Base-by-base conservation (phyloP, 1,284 basidiomycete species). In the Chalciporus sp. region DNA sequence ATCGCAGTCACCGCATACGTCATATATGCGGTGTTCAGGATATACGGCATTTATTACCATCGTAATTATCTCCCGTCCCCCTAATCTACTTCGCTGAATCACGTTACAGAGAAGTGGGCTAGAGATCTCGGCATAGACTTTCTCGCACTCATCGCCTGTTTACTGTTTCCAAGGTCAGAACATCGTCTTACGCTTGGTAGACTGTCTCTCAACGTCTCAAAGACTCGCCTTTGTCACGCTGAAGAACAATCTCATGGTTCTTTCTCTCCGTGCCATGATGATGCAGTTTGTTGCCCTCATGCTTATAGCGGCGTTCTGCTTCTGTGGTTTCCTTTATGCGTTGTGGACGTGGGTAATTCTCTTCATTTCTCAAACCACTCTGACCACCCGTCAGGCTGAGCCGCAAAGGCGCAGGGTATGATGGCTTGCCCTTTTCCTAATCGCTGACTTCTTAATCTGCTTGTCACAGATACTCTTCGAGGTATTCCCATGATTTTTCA, bases 261-360 rank as follows among this genome's bases (percentile, higher is more conserved):
- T 90, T 12, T 86, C 89, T 8, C 73, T 93, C 31, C 82, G 90
- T 19, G 89, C 89, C 0, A 92, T 94, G 89, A 83, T 92, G 51
- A 74, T 84, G 55, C 87, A 92, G 64, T 94, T 94, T 63, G 71
- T 81, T 17, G 73, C 83, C 23, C 76, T 96, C 42, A 95, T 97
- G 90, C 68, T 87, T 37, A 91, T 97, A 23, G 95, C 94, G 3
- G 84, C 84, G 1, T 95, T 95, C 69, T 95, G 94, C 67, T 94
- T 93, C 63, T 84, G 82, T 39, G 94, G 94, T 4, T 98, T 98
- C 69, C 70, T 94, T 31, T 97, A 96, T 72, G 92, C 94, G 0
- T 77, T 97, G 17, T 95, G 87, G 85, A 95, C 92, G 79, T 92
- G 65, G 70, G 90, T 82, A 6, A 27, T 47, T 45, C n/a, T 12